These are phyloP conservation scores for Chimonanthus praecox DNA, from an alignment of 164 flowering plant genomes.

Conservation along the genomic window DNA sequence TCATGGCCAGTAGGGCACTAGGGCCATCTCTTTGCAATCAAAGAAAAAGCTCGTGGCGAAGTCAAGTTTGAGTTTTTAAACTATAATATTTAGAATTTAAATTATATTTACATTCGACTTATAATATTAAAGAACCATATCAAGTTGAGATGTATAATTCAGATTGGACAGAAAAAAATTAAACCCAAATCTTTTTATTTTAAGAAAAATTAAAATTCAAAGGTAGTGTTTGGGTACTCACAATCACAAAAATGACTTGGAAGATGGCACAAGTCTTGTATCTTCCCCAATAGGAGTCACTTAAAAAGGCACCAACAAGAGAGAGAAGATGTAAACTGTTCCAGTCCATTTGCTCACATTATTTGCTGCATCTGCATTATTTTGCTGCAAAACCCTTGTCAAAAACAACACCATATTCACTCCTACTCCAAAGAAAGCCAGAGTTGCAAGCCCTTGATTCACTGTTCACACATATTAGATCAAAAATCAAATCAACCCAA, in stretches of 20 bases:
- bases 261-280: constrained; percentile 89
- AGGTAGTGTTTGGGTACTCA: constrained; percentile 24
- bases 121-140: no score
- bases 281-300: constrained; percentile 97
- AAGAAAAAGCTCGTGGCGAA: no score
- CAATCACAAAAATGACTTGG: constrained; percentile 71
- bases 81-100: no score
- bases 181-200: no score
- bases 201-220: no score
- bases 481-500: background rate
- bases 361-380: constrained; percentile 93
- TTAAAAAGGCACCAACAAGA: constrained; percentile 86
- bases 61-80: no score
- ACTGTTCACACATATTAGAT: constrained; percentile 33
- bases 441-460: constrained; percentile 90
- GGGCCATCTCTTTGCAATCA: no score
- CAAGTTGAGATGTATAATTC: no score
- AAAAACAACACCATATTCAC: constrained; percentile 87
- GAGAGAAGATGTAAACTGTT: constrained; percentile 90
- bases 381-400: constrained; percentile 71
- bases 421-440: constrained; percentile 93
- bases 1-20: no score
- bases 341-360: constrained; percentile 98
- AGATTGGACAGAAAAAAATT: no score
- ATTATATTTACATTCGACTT: no score